Percentiles rank a stretch among this genome's conserved stretches.
phyloP scores from a whole-genome alignment of 2,329 filamentous ascomycete species.

The Aspergillus brunneoviolaceus region DNA sequence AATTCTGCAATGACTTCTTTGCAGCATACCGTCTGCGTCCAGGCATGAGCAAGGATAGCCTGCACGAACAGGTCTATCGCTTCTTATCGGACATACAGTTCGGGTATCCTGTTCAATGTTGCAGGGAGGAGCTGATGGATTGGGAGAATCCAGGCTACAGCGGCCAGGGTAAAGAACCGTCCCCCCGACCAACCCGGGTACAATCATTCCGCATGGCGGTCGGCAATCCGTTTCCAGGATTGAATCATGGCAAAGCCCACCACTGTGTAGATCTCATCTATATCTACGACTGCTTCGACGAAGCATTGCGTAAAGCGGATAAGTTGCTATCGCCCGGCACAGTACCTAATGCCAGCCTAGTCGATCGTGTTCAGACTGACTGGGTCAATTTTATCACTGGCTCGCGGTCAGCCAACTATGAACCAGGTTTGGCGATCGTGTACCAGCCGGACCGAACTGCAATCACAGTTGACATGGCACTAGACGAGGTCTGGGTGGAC shows the following conservation, averaged over 20 bases:
- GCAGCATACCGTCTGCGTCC: background rate
- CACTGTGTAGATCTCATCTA: conserved; percentile 5
- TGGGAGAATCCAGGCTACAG: background rate
- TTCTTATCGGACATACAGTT: conserved; percentile 5
- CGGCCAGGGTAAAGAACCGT: background rate
- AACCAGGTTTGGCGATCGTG: background rate
- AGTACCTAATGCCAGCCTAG: background rate
- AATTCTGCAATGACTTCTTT: background rate
- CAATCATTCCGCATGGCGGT: conserved; percentile 4
- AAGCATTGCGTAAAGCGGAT: background rate
- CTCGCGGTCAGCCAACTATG: background rate
- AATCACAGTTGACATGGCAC: background rate
- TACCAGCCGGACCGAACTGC: background rate
- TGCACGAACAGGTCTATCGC: background rate
- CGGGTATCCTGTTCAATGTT: background rate
- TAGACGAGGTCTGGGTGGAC: background rate
- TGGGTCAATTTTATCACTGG: conserved; percentile 4
- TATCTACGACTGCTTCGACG: conserved; percentile 1
- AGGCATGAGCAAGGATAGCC: background rate
- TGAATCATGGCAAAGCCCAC: background rate
- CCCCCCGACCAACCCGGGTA: background rate
- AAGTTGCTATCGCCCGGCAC: background rate
- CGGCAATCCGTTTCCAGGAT: background rate
- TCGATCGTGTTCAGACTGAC: background rate
- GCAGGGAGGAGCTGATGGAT: background rate